A percentile compares a stretch with the other conserved stretches of the same genome.
These are phyloP conservation scores for Penicillium sp. DNA, from an alignment of 2,329 filamentous ascomycete genomes.

Conservation along the genomic window DNA sequence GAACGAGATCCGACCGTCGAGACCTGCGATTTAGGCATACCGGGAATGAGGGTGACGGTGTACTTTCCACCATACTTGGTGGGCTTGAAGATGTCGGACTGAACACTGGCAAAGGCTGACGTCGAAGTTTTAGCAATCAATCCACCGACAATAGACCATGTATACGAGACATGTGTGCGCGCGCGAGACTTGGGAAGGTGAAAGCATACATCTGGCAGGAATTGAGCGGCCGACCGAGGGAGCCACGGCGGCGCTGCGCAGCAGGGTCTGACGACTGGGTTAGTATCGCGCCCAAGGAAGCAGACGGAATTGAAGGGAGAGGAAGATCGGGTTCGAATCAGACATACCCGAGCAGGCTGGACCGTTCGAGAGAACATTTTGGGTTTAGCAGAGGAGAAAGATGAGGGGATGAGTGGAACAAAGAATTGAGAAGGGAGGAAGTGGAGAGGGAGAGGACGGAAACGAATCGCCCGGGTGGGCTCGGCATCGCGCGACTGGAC, in stretches of 20 bases:
- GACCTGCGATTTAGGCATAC: slow-evolving; percentile 41
- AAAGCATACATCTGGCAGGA: slow-evolving; percentile 49
- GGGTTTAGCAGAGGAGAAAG: slow-evolving; percentile 11
- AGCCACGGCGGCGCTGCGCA: slow-evolving; percentile 49
- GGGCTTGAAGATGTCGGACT: slow-evolving; percentile 97
- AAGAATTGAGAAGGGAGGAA: neutral
- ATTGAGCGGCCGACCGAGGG: slow-evolving; percentile 46
- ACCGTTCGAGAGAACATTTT: slow-evolving; percentile 40
- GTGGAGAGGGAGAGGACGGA: slow-evolving; percentile 13
- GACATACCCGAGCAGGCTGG: slow-evolving; percentile 40
- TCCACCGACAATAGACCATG: neutral
- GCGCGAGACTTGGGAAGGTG: neutral
- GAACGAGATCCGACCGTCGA: neutral
- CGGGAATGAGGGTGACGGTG: slow-evolving; percentile 96
- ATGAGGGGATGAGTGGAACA: slow-evolving; percentile 11
- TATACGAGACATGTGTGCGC: neutral
- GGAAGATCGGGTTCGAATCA: too few species aligned
- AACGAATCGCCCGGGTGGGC: slow-evolving; percentile 34
- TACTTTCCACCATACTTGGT: slow-evolving; percentile 99
- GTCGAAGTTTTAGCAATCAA: slow-evolving; percentile 15
- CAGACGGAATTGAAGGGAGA: slow-evolving; percentile 31
- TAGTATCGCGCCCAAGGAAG: slow-evolving; percentile 32
- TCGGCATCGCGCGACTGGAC: slow-evolving; percentile 27
- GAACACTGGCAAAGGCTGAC: slow-evolving; percentile 67
- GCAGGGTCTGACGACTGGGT: slow-evolving; percentile 48